Base-by-base conservation (phyloP, 495 filamentous ascomycete genomes). In the Podospora pseudocomata region DNA sequence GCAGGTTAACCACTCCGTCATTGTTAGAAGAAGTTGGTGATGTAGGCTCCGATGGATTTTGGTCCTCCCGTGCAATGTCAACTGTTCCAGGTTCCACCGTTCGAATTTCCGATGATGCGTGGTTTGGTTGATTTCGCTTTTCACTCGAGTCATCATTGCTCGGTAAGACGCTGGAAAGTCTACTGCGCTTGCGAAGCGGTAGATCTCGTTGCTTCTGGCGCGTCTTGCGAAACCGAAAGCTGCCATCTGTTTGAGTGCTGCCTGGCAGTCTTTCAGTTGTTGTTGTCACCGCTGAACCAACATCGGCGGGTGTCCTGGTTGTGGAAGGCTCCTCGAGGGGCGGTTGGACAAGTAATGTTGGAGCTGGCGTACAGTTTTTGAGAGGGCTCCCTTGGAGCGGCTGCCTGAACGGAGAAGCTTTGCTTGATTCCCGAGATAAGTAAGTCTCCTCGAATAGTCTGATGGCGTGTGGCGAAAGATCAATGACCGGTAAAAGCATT, bases 161-260 rank as follows among this genome's bases (percentile, higher is more conserved):
- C 3, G 15, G 39, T 49, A 49, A 5, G 6, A 49, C 39, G 39
- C 39, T 16, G 13, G 39, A 49, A 13, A 49, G 39, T 13, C 39
- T 49, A 11, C 39, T 49, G 39, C 39, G 9, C 39, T 49, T 49
- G 39, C 39, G 39, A 11, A 49, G 39, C 9, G 39, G 39, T 49
- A 18, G 15, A 49, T 13, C 13, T 49, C 9, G 39, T 49, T 49
- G 39, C 20, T 44, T 44, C 6, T 13, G 13, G 58, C 39, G 30
- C n/a, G 58, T 28, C n/a, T 20, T 61, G 32, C 64, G 67, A 70
- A 72, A 77, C 19, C 70, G 72, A 63, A 77, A 77, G 67, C 75
- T 77, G 5, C 70, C 70, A 57, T 75, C 75, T 0, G 60, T 76
- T 13, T 69, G 75, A 34, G 75, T 75, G 19, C 49, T 64, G 2